Conservation (phyloP, 306 rosid genomes). For the Quercus robur region DNA sequence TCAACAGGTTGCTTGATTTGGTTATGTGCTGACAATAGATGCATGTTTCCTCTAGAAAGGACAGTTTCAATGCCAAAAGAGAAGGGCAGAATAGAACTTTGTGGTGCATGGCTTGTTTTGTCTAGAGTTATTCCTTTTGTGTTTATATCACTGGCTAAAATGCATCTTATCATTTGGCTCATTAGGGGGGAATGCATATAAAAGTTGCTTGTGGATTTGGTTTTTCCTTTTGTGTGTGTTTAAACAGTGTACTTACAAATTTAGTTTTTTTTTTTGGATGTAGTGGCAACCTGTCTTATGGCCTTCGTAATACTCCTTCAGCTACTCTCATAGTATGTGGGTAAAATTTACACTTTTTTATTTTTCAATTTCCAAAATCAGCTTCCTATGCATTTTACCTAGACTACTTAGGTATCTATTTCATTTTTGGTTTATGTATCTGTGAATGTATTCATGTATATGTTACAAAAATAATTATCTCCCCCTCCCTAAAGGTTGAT, state of each 20-base stretch:
- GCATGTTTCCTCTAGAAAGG: background rate
- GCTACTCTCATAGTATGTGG: conserved; percentile 59
- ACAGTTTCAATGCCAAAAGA: too few species aligned
- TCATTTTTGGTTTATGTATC: background rate
- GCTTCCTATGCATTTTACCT: background rate
- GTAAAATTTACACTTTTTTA: conserved; percentile 1
- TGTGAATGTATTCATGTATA: too few species aligned
- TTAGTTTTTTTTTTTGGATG: conserved; percentile 6
- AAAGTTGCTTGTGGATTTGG: background rate
- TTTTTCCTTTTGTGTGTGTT: background rate
- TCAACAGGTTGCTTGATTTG: too few species aligned
- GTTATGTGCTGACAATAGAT: background rate
- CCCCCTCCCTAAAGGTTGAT: background rate
- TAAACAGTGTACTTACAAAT: conserved; percentile 1
- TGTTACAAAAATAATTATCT: background rate
- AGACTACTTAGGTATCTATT: background rate
- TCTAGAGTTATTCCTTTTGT: background rate
- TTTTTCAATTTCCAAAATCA: background rate
- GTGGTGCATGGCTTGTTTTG: background rate
- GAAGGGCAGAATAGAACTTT: too few species aligned
- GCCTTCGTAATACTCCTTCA: conserved; percentile 79
- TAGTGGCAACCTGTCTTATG: conserved; percentile 80
- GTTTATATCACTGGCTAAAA: background rate
- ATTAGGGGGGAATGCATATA: background rate
- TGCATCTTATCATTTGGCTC: background rate